Evolutionary conservation across 495 filamentous ascomycete species (phyloP).

Genomic region (Monascus purpureus): DNA sequence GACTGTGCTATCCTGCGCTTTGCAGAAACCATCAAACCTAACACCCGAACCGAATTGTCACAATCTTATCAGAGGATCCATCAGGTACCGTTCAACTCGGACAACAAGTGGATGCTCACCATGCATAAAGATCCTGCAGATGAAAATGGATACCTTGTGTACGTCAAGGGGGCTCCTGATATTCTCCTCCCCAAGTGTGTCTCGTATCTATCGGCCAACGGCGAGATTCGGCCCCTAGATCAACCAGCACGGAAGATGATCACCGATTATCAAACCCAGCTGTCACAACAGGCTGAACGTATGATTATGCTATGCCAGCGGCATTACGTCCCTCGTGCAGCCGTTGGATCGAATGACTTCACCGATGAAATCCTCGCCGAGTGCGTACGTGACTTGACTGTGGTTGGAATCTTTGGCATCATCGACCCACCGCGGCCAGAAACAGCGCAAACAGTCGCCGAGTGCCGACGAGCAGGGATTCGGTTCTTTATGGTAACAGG

Average conservation of each 20-base stretch:
- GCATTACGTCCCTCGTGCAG: conserved; percentile 8
- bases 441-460: conserved; percentile 30
- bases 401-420: conserved; percentile 38
- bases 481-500: conserved; percentile 51
- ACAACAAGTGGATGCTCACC: conserved; percentile 52
- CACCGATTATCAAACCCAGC: conserved; percentile 22
- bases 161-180: conserved; percentile 40
- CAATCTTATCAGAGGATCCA: conserved; percentile 44
- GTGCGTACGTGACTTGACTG: conserved; percentile 24
- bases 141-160: conserved; percentile 11
- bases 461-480: conserved; percentile 48
- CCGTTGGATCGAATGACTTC: conserved; percentile 23
- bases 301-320: conserved; percentile 36
- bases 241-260: conserved; percentile 16
- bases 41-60: conserved; percentile 24
- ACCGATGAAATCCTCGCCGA: conserved; percentile 28
- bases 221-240: conserved; percentile 21
- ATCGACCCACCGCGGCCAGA: conserved; percentile 54
- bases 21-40: conserved; percentile 42
- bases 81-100: conserved; percentile 61
- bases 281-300: conserved; percentile 34
- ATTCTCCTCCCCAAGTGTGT: conserved; percentile 31
- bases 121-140: conserved; percentile 10
- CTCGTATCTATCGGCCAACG: conserved; percentile 26
- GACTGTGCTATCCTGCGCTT: conserved; percentile 58